These are phyloP conservation scores for Leccinum obscurum DNA, from an alignment of 768 basidiomycete species.

Conservation along the genomic window DNA sequence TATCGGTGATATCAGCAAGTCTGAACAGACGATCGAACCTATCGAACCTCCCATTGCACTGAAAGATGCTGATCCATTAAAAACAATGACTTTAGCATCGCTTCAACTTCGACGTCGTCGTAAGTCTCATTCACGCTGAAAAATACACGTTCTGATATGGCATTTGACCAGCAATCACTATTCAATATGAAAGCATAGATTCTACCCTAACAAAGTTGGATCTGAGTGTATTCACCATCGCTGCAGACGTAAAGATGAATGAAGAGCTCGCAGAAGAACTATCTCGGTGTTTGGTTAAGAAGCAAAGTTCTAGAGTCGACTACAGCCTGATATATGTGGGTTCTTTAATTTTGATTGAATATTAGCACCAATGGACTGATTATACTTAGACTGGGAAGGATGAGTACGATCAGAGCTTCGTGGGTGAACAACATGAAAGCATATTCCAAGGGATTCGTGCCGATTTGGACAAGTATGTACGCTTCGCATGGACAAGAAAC, in stretches of 20 bases:
- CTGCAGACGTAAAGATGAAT: background rate
- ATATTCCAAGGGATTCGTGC: conserved; percentile 14
- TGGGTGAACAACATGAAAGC: background rate
- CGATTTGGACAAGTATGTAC: conserved; percentile 13
- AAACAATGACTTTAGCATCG: conserved; percentile 55
- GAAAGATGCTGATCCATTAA: conserved; percentile 46
- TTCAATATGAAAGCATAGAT: background rate
- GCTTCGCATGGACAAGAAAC: background rate
- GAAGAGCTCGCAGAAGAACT: background rate
- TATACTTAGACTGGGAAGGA: conserved; percentile 6
- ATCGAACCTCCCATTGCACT: conserved; percentile 49
- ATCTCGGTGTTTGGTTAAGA: conserved; percentile 1
- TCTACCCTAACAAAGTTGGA: conserved; percentile 34
- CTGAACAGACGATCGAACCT: conserved; percentile 37
- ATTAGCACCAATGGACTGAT: background rate
- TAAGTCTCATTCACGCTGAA: background rate
- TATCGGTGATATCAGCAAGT: conserved; percentile 63
- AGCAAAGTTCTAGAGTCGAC: background rate
- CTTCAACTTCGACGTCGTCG: conserved; percentile 42
- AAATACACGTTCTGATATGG: too few relatives aligned
- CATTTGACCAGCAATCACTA: too few relatives aligned
- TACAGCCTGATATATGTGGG: conserved; percentile 14
- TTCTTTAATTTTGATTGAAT: background rate
- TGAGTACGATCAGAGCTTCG: conserved; percentile 3
- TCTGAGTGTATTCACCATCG: conserved; percentile 26